Conservation (phyloP, 1,139 yeast genomes). For the Geotrichum bryndzae region DNA sequence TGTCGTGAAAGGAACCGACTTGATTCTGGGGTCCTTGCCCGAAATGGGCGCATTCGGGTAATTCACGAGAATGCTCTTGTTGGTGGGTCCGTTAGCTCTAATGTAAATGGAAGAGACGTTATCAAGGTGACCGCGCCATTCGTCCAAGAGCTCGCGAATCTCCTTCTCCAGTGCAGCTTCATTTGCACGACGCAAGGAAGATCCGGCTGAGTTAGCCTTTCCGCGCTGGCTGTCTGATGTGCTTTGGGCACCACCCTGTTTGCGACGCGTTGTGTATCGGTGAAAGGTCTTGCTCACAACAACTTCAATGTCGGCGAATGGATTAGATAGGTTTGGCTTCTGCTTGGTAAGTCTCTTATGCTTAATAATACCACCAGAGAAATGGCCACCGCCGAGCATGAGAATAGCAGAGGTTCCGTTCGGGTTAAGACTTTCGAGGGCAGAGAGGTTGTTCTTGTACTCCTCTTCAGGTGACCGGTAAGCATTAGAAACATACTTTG, state of each 20-base stretch:
- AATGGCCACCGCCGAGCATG: slow-evolving; percentile 98
- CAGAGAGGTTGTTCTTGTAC: slow-evolving; percentile 20
- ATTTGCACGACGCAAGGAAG: slow-evolving; percentile 79
- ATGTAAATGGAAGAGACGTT: slow-evolving; percentile 68
- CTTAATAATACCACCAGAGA: slow-evolving; percentile 88
- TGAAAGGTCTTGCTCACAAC: slow-evolving; percentile 82
- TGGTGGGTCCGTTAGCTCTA: slow-evolving; percentile 74
- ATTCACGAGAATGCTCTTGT: slow-evolving; percentile 60
- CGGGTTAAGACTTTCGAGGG: slow-evolving; percentile 37
- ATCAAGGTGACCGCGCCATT: slow-evolving; percentile 53
- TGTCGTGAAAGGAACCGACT: slow-evolving; percentile 79
- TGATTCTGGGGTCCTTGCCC: slow-evolving; percentile 31
- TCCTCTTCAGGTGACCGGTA: slow-evolving; percentile 34
- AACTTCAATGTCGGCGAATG: slow-evolving; percentile 44
- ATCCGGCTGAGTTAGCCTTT: slow-evolving; percentile 95
- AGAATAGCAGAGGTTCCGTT: slow-evolving; percentile 58
- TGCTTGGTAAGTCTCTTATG: slow-evolving; percentile 58
- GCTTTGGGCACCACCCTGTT: slow-evolving; percentile 96
- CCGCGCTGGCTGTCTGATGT: slow-evolving; percentile 90
- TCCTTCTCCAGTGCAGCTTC: slow-evolving; percentile 80
- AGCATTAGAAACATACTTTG: slow-evolving; percentile 39
- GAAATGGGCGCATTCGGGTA: slow-evolving; percentile 51
- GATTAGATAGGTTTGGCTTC: slow-evolving; percentile 34
- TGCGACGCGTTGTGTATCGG: slow-evolving; percentile 90
- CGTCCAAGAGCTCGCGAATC: slow-evolving; percentile 55